phyloP scores from a whole-genome alignment of 1,284 basidiomycete species.

The Pascua sp. region DNA sequence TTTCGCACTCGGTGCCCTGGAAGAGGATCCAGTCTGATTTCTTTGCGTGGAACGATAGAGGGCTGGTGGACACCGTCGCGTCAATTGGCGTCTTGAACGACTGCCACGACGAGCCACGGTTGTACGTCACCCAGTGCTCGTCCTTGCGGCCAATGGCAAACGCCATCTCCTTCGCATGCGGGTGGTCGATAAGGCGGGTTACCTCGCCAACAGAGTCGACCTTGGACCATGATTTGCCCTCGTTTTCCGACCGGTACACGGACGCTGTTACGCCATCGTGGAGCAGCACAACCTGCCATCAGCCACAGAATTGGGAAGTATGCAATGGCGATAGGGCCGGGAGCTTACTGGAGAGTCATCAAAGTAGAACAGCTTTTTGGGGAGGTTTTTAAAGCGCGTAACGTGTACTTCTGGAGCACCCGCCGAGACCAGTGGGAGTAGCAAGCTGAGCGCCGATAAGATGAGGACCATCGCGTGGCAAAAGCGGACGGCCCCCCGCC shows the following conservation, averaged over 20 bases:
- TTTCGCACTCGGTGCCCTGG: conserved; percentile 69
- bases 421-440: not conserved
- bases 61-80: conserved; percentile 60
- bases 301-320: not conserved
- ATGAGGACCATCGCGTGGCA: not conserved
- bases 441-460: not conserved
- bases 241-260: conserved; percentile 78
- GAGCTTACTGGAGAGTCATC: conserved; percentile 73
- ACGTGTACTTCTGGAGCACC: conserved; percentile 41
- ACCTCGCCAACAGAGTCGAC: conserved; percentile 66
- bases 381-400: conserved; percentile 62
- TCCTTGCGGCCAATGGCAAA: conserved; percentile 70
- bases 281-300: conserved; percentile 67
- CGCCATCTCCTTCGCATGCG: conserved; percentile 76
- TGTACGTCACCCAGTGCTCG: conserved; percentile 77
- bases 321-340: not conserved
- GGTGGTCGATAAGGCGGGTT: conserved; percentile 77
- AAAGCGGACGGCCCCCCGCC: too few species aligned
- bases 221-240: conserved; percentile 75
- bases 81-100: conserved; percentile 65
- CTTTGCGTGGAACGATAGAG: conserved; percentile 80
- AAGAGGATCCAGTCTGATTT: conserved; percentile 75
- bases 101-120: conserved; percentile 81
- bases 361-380: conserved; percentile 83
- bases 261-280: conserved; percentile 69